Evolutionary conservation across 2,329 filamentous ascomycete species (phyloP).

Genomic region (Pseudocercospora cruenta): DNA sequence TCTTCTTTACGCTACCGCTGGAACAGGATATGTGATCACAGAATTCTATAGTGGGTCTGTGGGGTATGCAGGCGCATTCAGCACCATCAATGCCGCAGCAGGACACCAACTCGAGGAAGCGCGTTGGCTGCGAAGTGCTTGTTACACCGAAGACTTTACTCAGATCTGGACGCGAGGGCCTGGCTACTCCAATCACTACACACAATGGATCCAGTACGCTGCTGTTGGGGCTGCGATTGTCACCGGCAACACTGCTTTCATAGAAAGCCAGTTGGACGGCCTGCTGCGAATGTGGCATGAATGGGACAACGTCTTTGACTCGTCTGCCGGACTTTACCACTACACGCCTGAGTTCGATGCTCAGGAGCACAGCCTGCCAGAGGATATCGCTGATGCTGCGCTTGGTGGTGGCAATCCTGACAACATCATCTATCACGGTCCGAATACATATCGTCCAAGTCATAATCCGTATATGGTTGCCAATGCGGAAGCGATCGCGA

Average conservation of each 20-base stretch:
- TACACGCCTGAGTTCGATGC: slow-evolving; percentile 50
- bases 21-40: slow-evolving; percentile 47
- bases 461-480: slow-evolving; percentile 52
- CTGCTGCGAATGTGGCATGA: slow-evolving; percentile 45
- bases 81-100: slow-evolving; percentile 10
- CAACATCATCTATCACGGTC: slow-evolving; percentile 40
- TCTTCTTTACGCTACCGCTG: slow-evolving; percentile 38
- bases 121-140: slow-evolving; percentile 6
- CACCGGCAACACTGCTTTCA: slow-evolving; percentile 44
- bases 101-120: slow-evolving; percentile 14
- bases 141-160: slow-evolving; percentile 1
- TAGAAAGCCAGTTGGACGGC: slow-evolving; percentile 46
- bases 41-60: slow-evolving; percentile 48
- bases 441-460: slow-evolving; percentile 48
- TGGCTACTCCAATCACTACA: slow-evolving; percentile 37
- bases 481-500: slow-evolving; percentile 46
- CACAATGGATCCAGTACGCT: slow-evolving; percentile 39
- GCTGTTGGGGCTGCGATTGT: slow-evolving; percentile 41
- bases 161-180: slow-evolving; percentile 10
- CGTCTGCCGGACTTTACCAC: slow-evolving; percentile 46
- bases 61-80: slow-evolving; percentile 9
- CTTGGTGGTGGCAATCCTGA: background rate
- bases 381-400: slow-evolving; percentile 39
- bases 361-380: slow-evolving; percentile 48
- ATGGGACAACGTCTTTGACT: slow-evolving; percentile 46